Evolutionary conservation across 345 rosid species (phyloP).

Genomic region (Euphorbia pulcherrima): DNA sequence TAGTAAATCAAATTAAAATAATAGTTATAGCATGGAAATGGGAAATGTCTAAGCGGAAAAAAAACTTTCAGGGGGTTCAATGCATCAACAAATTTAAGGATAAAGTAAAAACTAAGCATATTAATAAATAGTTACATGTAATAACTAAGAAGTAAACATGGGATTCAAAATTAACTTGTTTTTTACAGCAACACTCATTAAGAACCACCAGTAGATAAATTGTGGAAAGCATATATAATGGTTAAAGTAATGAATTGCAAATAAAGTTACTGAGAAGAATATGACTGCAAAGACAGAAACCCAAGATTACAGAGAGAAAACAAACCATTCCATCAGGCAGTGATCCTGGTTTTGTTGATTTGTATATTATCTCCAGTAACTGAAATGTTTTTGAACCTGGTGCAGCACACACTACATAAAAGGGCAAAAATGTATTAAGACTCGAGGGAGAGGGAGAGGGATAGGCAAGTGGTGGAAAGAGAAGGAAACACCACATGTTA

Average conservation of each 20-base stretch:
- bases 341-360: slow-evolving; percentile 54
- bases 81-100: slow-evolving; percentile 1
- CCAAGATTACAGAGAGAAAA: slow-evolving; percentile 15
- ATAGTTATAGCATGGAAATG: slow-evolving; percentile 8
- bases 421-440: background rate
- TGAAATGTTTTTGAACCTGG: slow-evolving; percentile 99
- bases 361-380: slow-evolving; percentile 79
- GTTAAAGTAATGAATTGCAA: background rate
- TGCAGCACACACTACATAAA: slow-evolving; percentile 80
- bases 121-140: no score
- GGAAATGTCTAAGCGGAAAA: slow-evolving; percentile 1
- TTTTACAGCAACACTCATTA: background rate
- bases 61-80: slow-evolving; percentile 6
- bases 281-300: background rate
- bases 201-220: background rate
- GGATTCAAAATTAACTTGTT: background rate
- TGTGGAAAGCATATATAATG: background rate
- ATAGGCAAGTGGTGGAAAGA: background rate
- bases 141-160: background rate
- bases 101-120: slow-evolving; percentile 7
- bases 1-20: slow-evolving; percentile 10
- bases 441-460: background rate
- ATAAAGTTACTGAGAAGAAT: background rate
- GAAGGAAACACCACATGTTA: slow-evolving; percentile 10
- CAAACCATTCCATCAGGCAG: slow-evolving; percentile 81